Percentiles rank a stretch among this genome's conserved stretches.
Conservation (phyloP, 2,329 filamentous ascomycete genomes). For the Curvularia lunata region DNA sequence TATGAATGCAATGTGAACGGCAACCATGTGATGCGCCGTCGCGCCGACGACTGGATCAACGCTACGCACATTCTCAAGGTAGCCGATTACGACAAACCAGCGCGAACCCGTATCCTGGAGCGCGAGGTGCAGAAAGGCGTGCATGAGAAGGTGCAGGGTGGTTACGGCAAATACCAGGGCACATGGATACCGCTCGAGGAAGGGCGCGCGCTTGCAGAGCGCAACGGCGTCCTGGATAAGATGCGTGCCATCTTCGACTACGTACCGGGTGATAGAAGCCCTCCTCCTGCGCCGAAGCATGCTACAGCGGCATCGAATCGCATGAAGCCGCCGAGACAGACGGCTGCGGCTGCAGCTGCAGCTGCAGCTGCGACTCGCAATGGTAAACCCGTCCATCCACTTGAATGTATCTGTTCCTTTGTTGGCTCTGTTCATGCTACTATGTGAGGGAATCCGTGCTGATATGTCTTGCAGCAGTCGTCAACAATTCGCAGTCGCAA, state of each 20-base stretch:
- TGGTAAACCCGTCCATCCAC: constrained; percentile 40
- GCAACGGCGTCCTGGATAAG: constrained; percentile 85
- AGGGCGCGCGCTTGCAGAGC: constrained; percentile 80
- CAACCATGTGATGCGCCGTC: constrained; percentile 95
- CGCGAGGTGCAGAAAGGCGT: constrained; percentile 95
- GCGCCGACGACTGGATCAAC: constrained; percentile 97
- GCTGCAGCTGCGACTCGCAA: constrained; percentile 20
- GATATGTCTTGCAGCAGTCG: constrained; percentile 26
- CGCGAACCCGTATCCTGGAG: constrained; percentile 91
- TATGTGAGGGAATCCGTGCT: constrained; percentile 2
- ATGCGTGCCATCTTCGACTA: constrained; percentile 89
- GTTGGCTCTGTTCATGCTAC: constrained; percentile 6
- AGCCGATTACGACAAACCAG: constrained; percentile 95
- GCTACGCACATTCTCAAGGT: constrained; percentile 99
- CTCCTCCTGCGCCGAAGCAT: constrained; percentile 92
- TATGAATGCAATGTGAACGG: constrained; percentile 88
- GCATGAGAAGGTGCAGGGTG: constrained; percentile 97
- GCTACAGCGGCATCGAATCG: constrained; percentile 73
- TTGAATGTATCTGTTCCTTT: constrained; percentile 36
- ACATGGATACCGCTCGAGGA: constrained; percentile 93
- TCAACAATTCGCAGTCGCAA: constrained; percentile 45
- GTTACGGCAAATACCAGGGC: constrained; percentile 98
- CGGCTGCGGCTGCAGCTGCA: constrained; percentile 61
- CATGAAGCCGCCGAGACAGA: constrained; percentile 75
- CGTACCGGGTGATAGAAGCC: constrained; percentile 81